These are phyloP conservation scores for Earliella scabrosa DNA, from an alignment of 1,284 basidiomycete species.

Conservation along the genomic window DNA sequence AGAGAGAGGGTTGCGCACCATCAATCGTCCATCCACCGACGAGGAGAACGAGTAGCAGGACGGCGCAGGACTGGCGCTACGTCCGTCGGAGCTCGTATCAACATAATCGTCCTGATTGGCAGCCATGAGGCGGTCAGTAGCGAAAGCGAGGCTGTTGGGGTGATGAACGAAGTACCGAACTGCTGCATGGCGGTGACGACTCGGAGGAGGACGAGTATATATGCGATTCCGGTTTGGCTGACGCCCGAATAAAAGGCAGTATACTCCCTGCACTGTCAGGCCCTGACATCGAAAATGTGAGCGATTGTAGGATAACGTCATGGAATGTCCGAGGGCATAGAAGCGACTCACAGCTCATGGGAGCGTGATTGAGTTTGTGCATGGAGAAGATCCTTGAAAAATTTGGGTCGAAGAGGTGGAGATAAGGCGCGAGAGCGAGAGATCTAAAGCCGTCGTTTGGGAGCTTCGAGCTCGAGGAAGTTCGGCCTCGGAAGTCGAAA, in stretches of 20 bases:
- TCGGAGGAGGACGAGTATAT: conserved; percentile 19
- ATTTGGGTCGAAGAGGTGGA: conserved; percentile 10
- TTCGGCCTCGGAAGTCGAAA: conserved; percentile 1
- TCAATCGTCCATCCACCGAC: conserved; percentile 36
- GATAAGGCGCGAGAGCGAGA: conserved; percentile 17
- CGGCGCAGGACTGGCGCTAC: conserved; percentile 35
- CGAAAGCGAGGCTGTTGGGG: too few relatives aligned
- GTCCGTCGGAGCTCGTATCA: conserved; percentile 18
- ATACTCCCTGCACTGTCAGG: conserved; percentile 7
- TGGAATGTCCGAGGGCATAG: conserved; percentile 12
- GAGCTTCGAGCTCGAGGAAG: conserved; percentile 1
- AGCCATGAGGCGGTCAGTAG: conserved; percentile 14
- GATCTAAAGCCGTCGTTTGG: background rate
- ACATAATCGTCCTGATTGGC: conserved; percentile 14
- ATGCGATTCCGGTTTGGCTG: conserved; percentile 8
- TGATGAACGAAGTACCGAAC: conserved; percentile 14
- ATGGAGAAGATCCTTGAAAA: conserved; percentile 13
- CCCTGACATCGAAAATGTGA: conserved; percentile 9
- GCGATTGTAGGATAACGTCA: conserved; percentile 20
- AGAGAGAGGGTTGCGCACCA: conserved; percentile 26
- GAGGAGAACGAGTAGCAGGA: conserved; percentile 39
- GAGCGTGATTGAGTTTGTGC: conserved; percentile 23
- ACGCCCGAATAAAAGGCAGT: conserved; percentile 16
- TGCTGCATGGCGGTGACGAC: conserved; percentile 9
- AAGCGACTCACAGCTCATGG: conserved; percentile 20